Evolutionary conservation across 2,329 filamentous ascomycete species (phyloP).

Genomic region (Pseudocercospora cruenta): DNA sequence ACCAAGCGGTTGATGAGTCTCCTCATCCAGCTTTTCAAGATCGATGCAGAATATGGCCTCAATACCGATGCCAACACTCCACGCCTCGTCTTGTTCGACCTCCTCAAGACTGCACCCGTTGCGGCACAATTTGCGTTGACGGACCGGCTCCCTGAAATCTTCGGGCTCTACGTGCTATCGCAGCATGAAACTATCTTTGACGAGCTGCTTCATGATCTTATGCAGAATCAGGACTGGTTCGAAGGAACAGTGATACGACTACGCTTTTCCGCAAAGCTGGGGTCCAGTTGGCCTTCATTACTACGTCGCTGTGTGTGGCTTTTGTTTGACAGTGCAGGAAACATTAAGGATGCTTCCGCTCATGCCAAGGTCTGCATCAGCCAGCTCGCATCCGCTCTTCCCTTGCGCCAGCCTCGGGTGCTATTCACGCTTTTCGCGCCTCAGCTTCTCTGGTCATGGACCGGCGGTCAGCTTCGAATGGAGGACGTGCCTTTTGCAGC

Average conservation of each 20-base stretch:
- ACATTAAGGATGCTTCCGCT: slow-evolving; percentile 64
- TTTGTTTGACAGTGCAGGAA: slow-evolving; percentile 87
- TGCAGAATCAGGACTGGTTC: slow-evolving; percentile 66
- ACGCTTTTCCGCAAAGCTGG: slow-evolving; percentile 74
- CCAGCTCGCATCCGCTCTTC: slow-evolving; percentile 67
- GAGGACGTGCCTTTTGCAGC: slow-evolving; percentile 79
- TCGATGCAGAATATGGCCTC: slow-evolving; percentile 68
- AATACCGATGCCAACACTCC: slow-evolving; percentile 54
- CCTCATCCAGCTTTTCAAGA: slow-evolving; percentile 69
- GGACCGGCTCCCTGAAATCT: slow-evolving; percentile 70
- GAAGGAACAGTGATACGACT: slow-evolving; percentile 88
- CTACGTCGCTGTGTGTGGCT: slow-evolving; percentile 87
- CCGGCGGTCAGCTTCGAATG: slow-evolving; percentile 62
- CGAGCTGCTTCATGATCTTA: slow-evolving; percentile 80
- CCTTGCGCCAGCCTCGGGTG: slow-evolving; percentile 66
- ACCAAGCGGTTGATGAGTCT: slow-evolving; percentile 70
- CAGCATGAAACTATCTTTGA: slow-evolving; percentile 82
- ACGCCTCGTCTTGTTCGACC: slow-evolving; percentile 72
- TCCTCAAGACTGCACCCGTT: slow-evolving; percentile 69
- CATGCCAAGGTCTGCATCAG: slow-evolving; percentile 75
- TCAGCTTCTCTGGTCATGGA: slow-evolving; percentile 90
- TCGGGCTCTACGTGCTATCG: slow-evolving; percentile 78
- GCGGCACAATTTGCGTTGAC: slow-evolving; percentile 77
- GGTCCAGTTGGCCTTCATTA: slow-evolving; percentile 81
- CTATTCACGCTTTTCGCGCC: slow-evolving; percentile 84